Evolutionary conservation across 2,329 filamentous ascomycete genomes (phyloP).

Genomic region (Didymosphaeria variabile): DNA sequence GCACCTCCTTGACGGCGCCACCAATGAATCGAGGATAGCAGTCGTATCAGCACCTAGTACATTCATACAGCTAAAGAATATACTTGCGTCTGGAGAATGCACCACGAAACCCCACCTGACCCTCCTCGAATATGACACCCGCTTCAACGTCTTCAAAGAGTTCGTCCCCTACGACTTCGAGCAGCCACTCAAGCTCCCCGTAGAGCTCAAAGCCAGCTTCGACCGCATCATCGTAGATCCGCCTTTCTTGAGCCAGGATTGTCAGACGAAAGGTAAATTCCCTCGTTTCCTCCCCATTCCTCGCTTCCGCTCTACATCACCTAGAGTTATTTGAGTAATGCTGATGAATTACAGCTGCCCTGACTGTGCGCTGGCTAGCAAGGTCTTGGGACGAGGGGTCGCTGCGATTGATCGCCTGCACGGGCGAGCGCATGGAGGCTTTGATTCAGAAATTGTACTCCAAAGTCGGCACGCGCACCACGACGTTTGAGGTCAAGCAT

Average conservation of each 20-base stretch:
- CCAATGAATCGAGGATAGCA: slow-evolving; percentile 67
- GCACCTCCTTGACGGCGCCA: slow-evolving; percentile 71
- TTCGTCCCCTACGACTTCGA: slow-evolving; percentile 80
- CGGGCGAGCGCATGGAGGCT: slow-evolving; percentile 77
- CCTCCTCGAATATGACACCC: slow-evolving; percentile 77
- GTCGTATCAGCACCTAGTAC: slow-evolving; percentile 79
- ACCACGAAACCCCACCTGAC: slow-evolving; percentile 63
- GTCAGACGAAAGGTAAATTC: slow-evolving; percentile 74
- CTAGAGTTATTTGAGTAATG: background rate
- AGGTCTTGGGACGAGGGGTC: slow-evolving; percentile 55
- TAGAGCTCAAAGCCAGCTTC: slow-evolving; percentile 68
- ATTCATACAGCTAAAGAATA: slow-evolving; percentile 78
- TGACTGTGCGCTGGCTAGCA: slow-evolving; percentile 78
- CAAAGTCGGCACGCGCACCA: slow-evolving; percentile 69
- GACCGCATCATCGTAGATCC: slow-evolving; percentile 80
- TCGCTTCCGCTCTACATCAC: no score
- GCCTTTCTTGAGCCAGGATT: slow-evolving; percentile 81
- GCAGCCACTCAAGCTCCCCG: slow-evolving; percentile 71
- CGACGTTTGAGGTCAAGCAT: slow-evolving; percentile 74
- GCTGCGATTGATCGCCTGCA: slow-evolving; percentile 70
- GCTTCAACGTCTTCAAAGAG: slow-evolving; percentile 77
- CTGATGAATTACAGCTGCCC: slow-evolving; percentile 63
- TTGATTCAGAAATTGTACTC: slow-evolving; percentile 74
- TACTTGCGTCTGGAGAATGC: slow-evolving; percentile 58
- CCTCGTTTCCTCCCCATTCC: background rate